These are phyloP conservation scores for Vigna nakashimae DNA, from an alignment of 306 rosid genomes.

Conservation along the genomic window DNA sequence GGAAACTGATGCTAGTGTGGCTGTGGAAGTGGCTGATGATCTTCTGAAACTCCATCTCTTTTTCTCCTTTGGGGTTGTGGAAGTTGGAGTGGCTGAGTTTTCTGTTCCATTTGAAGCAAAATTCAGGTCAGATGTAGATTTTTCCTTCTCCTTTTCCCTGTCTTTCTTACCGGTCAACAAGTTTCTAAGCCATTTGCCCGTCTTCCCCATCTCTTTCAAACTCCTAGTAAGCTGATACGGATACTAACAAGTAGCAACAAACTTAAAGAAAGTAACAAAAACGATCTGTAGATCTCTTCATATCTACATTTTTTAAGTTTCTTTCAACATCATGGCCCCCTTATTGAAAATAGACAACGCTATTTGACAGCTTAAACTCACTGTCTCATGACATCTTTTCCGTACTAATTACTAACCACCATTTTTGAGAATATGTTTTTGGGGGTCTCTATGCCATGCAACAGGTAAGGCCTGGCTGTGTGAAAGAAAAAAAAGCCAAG, in stretches of 20 bases:
- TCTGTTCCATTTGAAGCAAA: conserved; percentile 49
- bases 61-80: conserved; percentile 76
- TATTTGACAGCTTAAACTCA: conserved; percentile 54
- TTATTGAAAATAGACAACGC: conserved; percentile 35
- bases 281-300: conserved; percentile 51
- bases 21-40: conserved; percentile 65
- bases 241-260: conserved; percentile 40
- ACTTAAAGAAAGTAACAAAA: conserved; percentile 52
- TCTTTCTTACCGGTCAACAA: conserved; percentile 81
- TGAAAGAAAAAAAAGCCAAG: conserved; percentile 30
- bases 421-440: conserved; percentile 20
- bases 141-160: conserved; percentile 54
- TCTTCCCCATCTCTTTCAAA: conserved; percentile 74
- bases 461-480: conserved; percentile 37
- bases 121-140: conserved; percentile 44
- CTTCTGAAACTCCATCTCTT: conserved; percentile 91
- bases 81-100: conserved; percentile 63
- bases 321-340: conserved; percentile 49
- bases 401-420: conserved; percentile 39
- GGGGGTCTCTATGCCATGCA: conserved; percentile 34
- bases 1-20: conserved; percentile 46
- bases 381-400: conserved; percentile 42
- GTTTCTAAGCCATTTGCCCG: conserved; percentile 81
- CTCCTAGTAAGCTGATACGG: conserved; percentile 45
- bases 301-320: conserved; percentile 43